phyloP scores from a whole-genome alignment of 306 rosid species.

The Spatholobus suberectus region DNA sequence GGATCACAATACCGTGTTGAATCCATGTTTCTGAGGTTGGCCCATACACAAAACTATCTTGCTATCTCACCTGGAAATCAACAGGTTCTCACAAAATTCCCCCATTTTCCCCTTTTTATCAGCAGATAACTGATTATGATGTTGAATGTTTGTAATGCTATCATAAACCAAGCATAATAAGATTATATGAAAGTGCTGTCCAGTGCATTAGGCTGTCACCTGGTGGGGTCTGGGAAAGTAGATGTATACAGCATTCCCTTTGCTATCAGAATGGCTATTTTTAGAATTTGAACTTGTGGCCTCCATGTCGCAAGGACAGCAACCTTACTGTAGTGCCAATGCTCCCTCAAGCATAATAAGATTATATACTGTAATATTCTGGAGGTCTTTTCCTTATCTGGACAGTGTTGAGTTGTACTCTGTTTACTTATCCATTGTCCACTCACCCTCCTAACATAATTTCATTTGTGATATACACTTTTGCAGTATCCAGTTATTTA shows the following conservation, averaged over 20 bases:
- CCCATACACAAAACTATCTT: constrained; percentile 88
- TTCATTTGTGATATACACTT: constrained; percentile 25
- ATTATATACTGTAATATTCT: background rate
- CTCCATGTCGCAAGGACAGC: background rate
- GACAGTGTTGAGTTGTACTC: constrained; percentile 19
- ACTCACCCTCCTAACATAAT: background rate
- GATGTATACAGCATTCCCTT: background rate
- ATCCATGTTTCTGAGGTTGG: constrained; percentile 93
- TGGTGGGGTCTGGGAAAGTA: background rate
- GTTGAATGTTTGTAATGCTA: constrained; percentile 20
- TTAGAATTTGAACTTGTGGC: background rate
- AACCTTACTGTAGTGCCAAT: background rate
- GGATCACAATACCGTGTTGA: constrained; percentile 98
- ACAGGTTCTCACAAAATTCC: constrained; percentile 60
- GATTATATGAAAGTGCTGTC: background rate
- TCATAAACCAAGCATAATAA: constrained; percentile 27
- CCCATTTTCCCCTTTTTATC: constrained; percentile 21
- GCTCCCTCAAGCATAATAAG: background rate
- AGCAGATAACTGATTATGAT: constrained; percentile 21
- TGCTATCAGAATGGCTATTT: background rate
- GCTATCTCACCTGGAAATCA: constrained; percentile 89
- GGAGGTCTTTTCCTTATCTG: constrained; percentile 29
- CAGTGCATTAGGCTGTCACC: background rate
- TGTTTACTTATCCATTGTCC: background rate
- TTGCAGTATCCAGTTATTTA: constrained; percentile 21